Percentiles rank a stretch among this genome's conserved stretches.
Evolutionary conservation across 352 stramenopile genomes (phyloP).

Genomic region (Globisporangium carolinianum): DNA sequence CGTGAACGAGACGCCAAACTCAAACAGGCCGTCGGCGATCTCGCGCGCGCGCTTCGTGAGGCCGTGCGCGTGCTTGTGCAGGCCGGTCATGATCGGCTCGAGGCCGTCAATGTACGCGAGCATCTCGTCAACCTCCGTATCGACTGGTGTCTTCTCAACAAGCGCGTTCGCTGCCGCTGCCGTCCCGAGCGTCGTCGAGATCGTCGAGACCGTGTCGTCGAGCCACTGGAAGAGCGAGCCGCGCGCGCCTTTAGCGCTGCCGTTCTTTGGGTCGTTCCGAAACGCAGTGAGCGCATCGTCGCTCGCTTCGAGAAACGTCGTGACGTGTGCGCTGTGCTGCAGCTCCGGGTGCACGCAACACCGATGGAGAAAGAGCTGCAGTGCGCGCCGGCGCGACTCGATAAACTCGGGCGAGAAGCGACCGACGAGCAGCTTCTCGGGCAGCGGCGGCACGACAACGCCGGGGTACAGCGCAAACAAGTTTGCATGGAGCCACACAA

Average conservation of each 20-base stretch:
- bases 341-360: slow-evolving; percentile 79
- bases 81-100: slow-evolving; percentile 92
- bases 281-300: slow-evolving; percentile 68
- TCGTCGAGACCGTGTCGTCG: slow-evolving; percentile 79
- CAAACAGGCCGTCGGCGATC: slow-evolving; percentile 94
- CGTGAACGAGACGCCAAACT: slow-evolving; percentile 96
- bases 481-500: slow-evolving; percentile 93
- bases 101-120: slow-evolving; percentile 94
- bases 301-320: slow-evolving; percentile 74
- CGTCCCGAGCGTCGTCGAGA: slow-evolving; percentile 62
- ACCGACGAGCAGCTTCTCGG: slow-evolving; percentile 93
- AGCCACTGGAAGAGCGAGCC: slow-evolving; percentile 82
- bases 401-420: slow-evolving; percentile 93
- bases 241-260: slow-evolving; percentile 31
- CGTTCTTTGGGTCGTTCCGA: slow-evolving; percentile 59
- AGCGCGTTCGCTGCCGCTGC: slow-evolving; percentile 22
- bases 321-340: slow-evolving; percentile 79
- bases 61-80: slow-evolving; percentile 91
- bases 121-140: slow-evolving; percentile 95
- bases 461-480: slow-evolving; percentile 83
- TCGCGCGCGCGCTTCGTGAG: slow-evolving; percentile 93
- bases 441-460: slow-evolving; percentile 92
- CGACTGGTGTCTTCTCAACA: slow-evolving; percentile 84
- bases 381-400: slow-evolving; percentile 65
- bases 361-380: slow-evolving; percentile 78